A percentile compares a stretch with the other conserved stretches of the same genome.
These are phyloP conservation scores for Adansonia madagascariensis DNA, from an alignment of 441 rosid genomes.

Conservation along the genomic window DNA sequence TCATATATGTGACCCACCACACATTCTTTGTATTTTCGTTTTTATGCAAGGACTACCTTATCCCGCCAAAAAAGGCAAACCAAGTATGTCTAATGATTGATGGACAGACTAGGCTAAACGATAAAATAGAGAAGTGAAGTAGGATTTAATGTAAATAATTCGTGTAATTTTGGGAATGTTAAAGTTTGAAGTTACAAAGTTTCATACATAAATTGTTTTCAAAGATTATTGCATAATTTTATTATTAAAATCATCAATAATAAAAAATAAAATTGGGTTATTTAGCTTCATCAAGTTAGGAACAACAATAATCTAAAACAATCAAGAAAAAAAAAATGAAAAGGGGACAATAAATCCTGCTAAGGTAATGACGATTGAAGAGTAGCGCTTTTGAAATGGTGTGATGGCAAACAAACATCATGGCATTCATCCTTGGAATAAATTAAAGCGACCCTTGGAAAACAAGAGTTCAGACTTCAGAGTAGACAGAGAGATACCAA, in stretches of 20 bases:
- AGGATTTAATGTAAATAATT: too few species aligned
- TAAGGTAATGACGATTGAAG: conserved; percentile 7
- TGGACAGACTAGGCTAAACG: not conserved
- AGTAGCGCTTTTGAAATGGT: not conserved
- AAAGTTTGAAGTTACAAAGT: too few species aligned
- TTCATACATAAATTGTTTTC: too few species aligned
- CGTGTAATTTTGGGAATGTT: too few species aligned
- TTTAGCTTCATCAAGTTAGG: too few species aligned
- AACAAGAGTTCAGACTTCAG: conserved; percentile 22
- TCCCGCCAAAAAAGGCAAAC: conserved; percentile 1
- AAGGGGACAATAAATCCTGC: not conserved
- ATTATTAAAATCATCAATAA: too few species aligned
- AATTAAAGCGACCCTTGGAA: conserved; percentile 16
- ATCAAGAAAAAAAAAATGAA: not conserved
- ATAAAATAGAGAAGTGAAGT: not conserved
- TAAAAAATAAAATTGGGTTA: too few species aligned
- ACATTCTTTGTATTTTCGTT: not conserved
- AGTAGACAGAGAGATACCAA: conserved; percentile 21
- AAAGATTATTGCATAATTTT: too few species aligned
- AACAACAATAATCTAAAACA: not conserved
- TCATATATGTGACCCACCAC: conserved; percentile 10
- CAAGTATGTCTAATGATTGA: not conserved
- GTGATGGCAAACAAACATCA: conserved; percentile 25
- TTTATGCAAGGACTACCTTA: not conserved
- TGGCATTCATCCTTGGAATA: conserved; percentile 10